These are phyloP conservation scores for Coprinopsis strossmayeri DNA, from an alignment of 768 basidiomycete species.

Conservation along the genomic window DNA sequence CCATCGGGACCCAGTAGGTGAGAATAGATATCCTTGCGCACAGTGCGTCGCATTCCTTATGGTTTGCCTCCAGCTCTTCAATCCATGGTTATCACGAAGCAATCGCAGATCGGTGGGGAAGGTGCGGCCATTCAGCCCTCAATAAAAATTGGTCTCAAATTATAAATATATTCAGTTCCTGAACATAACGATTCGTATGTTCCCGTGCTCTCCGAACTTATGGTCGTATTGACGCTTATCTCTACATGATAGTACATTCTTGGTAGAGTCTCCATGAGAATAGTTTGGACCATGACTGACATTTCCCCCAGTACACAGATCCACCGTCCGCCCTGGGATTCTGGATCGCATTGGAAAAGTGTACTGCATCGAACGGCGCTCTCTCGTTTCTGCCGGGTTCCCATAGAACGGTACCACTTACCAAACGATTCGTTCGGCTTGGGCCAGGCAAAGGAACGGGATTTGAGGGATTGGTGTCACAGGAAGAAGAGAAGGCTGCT, in stretches of 20 bases:
- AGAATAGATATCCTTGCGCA: conserved; percentile 15
- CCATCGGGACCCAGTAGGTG: conserved; percentile 81
- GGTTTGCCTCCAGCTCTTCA: conserved; percentile 58
- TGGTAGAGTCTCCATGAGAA: conserved; percentile 50
- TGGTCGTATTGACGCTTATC: conserved; percentile 1
- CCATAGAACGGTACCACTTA: conserved; percentile 66
- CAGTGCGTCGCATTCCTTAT: background rate
- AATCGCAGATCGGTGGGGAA: conserved; percentile 87
- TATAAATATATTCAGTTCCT: conserved; percentile 45
- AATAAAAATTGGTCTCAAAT: background rate
- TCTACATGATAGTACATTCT: conserved; percentile 50
- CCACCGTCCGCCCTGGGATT: conserved; percentile 92
- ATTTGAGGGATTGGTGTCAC: conserved; percentile 56
- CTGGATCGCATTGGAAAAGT: conserved; percentile 93
- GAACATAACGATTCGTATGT: conserved; percentile 92
- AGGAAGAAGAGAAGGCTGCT: conserved; percentile 27
- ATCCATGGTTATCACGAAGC: conserved; percentile 95
- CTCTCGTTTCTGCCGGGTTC: conserved; percentile 89
- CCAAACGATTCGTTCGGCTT: conserved; percentile 81
- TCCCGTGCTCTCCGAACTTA: conserved; percentile 5
- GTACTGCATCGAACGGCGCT: conserved; percentile 77
- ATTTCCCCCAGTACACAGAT: conserved; percentile 67
- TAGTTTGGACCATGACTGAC: background rate
- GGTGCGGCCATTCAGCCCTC: conserved; percentile 37
- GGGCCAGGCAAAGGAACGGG: conserved; percentile 69